A percentile compares a stretch with the other conserved stretches of the same genome.
Conservation (phyloP, 2,329 filamentous ascomycete genomes). For the Aspergillus aculeatus region DNA sequence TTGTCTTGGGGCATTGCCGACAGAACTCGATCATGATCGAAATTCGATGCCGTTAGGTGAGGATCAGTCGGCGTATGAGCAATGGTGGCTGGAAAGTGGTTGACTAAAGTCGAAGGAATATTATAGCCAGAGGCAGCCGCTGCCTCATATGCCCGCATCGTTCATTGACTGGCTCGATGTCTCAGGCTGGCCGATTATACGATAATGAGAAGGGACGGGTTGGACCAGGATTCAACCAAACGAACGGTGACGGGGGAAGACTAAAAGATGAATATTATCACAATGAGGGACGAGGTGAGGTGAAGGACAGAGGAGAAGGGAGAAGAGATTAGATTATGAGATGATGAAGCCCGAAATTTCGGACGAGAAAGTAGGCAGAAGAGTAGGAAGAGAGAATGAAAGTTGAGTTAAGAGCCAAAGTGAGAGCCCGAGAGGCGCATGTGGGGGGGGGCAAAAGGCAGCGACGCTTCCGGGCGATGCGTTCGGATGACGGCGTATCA, state of each 20-base stretch:
- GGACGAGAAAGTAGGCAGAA: neutral
- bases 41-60: slow-evolving; percentile 24
- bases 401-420: neutral
- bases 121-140: slow-evolving; percentile 37
- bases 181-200: slow-evolving; percentile 5
- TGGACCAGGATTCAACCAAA: neutral
- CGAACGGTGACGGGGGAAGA: neutral
- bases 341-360: slow-evolving; percentile 2
- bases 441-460: slow-evolving; percentile 18
- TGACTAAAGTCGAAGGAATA: slow-evolving; percentile 36
- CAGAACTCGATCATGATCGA: slow-evolving; percentile 47
- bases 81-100: slow-evolving; percentile 24
- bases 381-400: neutral
- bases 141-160: slow-evolving; percentile 42
- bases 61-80: slow-evolving; percentile 14
- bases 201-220: slow-evolving; percentile 11
- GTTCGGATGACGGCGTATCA: neutral
- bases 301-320: neutral
- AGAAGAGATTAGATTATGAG: neutral
- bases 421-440: slow-evolving; percentile 11
- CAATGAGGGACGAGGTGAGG: neutral
- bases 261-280: neutral
- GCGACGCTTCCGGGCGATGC: slow-evolving; percentile 27
- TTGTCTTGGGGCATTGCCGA: slow-evolving; percentile 23
- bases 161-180: slow-evolving; percentile 32